These are phyloP conservation scores for Sporodiniella umbellata DNA, from an alignment of 371 early-diverging fungal species.

Conservation along the genomic window DNA sequence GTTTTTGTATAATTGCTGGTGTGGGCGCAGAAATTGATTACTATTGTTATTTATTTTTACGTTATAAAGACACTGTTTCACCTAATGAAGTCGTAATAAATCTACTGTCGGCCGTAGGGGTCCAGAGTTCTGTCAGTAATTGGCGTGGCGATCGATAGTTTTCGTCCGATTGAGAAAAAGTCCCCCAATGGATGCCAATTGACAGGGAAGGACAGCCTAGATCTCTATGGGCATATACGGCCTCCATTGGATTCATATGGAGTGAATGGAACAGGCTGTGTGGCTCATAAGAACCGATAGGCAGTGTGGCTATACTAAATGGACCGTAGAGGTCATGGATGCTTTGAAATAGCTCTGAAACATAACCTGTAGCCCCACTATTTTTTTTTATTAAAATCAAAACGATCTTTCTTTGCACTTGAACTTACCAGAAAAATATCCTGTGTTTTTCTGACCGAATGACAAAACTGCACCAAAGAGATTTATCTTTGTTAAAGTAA, in stretches of 20 bases:
- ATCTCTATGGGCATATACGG: constrained; percentile 50
- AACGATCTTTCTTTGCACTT: neutral
- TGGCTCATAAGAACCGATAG: constrained; percentile 58
- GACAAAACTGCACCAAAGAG: constrained; percentile 60
- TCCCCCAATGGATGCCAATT: constrained; percentile 62
- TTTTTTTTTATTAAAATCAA: neutral
- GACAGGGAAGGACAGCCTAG: constrained; percentile 38
- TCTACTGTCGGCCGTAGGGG: constrained; percentile 6
- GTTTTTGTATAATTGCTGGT: no score
- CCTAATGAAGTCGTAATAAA: constrained; percentile 39
- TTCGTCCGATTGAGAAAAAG: constrained; percentile 29
- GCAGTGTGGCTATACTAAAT: constrained; percentile 53
- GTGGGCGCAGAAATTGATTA: no score
- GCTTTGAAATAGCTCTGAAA: constrained; percentile 50
- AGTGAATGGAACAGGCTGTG: constrained; percentile 44
- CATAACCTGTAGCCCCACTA: constrained; percentile 64
- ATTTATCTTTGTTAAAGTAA: constrained; percentile 49
- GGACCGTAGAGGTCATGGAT: constrained; percentile 52
- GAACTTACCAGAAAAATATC: constrained; percentile 54
- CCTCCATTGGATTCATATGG: constrained; percentile 58
- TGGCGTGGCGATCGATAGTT: constrained; percentile 9
- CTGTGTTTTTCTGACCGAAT: constrained; percentile 37
- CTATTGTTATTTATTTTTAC: neutral
- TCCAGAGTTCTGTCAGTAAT: constrained; percentile 2
- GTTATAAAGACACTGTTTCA: neutral